Conservation (phyloP, 2,329 filamentous ascomycete species). For the Juglanconis sp. region DNA sequence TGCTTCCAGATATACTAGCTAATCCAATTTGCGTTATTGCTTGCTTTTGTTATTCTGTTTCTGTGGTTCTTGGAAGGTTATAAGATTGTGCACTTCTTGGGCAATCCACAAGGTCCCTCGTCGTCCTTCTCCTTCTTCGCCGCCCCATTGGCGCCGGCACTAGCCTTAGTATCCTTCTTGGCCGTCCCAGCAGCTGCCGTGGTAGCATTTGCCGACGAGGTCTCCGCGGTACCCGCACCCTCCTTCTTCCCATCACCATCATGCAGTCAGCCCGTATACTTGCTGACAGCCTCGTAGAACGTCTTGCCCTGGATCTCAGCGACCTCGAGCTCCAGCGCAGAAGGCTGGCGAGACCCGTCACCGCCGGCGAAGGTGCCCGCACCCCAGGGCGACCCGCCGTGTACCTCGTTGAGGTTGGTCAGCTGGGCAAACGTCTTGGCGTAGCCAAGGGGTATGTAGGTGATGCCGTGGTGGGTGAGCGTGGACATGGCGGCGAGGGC, state of each 20-base stretch:
- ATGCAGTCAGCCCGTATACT: constrained; percentile 77
- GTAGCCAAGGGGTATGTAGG: constrained; percentile 95
- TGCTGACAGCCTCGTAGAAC: constrained; percentile 76
- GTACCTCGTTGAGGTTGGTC: constrained; percentile 71
- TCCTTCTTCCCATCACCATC: constrained; percentile 37
- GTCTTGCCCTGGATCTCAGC: constrained; percentile 78
- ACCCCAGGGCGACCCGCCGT: constrained; percentile 88
- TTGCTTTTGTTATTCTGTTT: background rate
- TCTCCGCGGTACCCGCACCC: constrained; percentile 5
- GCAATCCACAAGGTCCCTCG: constrained; percentile 74
- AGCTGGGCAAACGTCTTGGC: constrained; percentile 71
- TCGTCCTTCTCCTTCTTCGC: constrained; percentile 34
- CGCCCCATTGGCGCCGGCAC: constrained; percentile 20
- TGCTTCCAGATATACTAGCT: too few species aligned
- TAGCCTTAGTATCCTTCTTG: constrained; percentile 15
- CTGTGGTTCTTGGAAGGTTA: constrained; percentile 33
- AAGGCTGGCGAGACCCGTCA: constrained; percentile 83
- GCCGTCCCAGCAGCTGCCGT: constrained; percentile 20
- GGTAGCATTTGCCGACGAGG: constrained; percentile 19
- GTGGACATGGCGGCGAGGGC: constrained; percentile 79
- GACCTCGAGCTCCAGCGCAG: constrained; percentile 70
- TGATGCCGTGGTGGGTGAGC: constrained; percentile 87
- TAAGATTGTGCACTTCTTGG: constrained; percentile 68
- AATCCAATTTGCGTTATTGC: too few species aligned
- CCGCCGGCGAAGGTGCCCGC: constrained; percentile 80